Evolutionary conservation across 2,329 filamentous ascomycete species (phyloP).

Genomic region (Pseudodiploospora longispora): DNA sequence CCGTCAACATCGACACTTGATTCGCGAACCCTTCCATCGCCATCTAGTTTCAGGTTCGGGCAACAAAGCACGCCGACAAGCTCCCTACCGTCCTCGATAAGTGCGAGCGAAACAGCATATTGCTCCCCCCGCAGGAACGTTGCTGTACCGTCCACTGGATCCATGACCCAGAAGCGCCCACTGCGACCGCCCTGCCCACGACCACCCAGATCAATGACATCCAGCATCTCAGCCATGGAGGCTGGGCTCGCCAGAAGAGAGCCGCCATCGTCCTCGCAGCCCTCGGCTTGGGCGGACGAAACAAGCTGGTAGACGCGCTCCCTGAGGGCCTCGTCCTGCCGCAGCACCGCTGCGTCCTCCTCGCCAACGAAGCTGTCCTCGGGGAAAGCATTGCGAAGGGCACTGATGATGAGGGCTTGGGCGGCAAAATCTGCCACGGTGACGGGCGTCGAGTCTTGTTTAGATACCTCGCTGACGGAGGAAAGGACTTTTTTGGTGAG

Average conservation of each 20-base stretch:
- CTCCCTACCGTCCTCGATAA: slow-evolving; percentile 50
- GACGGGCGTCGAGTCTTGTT: slow-evolving; percentile 51
- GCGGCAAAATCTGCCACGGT: slow-evolving; percentile 57
- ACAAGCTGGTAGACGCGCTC: slow-evolving; percentile 50
- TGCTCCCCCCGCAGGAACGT: slow-evolving; percentile 54
- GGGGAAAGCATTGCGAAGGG: slow-evolving; percentile 46
- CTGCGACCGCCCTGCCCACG: slow-evolving; percentile 26
- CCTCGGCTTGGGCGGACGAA: slow-evolving; percentile 14
- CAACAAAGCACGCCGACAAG: slow-evolving; percentile 52
- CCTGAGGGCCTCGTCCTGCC: slow-evolving; percentile 37
- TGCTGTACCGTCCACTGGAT: slow-evolving; percentile 57
- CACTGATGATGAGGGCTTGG: slow-evolving; percentile 52
- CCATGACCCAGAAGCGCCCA: slow-evolving; percentile 51
- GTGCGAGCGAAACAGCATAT: slow-evolving; percentile 52
- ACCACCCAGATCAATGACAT: slow-evolving; percentile 52
- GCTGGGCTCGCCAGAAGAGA: slow-evolving; percentile 28
- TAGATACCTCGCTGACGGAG: slow-evolving; percentile 42
- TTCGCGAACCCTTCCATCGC: slow-evolving; percentile 27
- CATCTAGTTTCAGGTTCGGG: slow-evolving; percentile 43
- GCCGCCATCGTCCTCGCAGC: slow-evolving; percentile 9
- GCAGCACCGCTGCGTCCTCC: slow-evolving; percentile 47
- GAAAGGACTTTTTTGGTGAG: slow-evolving; percentile 43
- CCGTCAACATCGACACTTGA: slow-evolving; percentile 22
- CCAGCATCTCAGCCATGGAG: slow-evolving; percentile 47
- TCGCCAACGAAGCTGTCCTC: slow-evolving; percentile 53